phyloP scores from a whole-genome alignment of 140 eudicot genomes.

The Stevia rebaudiana region DNA sequence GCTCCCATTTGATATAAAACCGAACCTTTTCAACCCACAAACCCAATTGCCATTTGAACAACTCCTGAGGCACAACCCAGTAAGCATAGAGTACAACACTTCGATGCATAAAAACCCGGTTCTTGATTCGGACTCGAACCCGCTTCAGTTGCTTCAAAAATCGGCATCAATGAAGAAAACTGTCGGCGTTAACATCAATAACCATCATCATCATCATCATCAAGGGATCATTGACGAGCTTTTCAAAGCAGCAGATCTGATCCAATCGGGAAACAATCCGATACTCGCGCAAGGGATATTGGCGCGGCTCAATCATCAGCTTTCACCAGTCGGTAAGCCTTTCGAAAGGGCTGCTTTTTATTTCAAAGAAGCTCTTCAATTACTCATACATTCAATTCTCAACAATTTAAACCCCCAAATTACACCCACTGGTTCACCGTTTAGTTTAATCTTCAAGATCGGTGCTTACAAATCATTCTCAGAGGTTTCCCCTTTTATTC shows the following conservation, averaged over 20 bases:
- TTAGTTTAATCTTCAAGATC: conserved; percentile 62
- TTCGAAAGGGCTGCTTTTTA: conserved; percentile 76
- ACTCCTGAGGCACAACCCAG: conserved; percentile 43
- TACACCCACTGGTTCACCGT: conserved; percentile 38
- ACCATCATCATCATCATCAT: conserved; percentile 14
- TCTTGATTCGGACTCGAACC: conserved; percentile 44
- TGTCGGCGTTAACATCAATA: conserved; percentile 8
- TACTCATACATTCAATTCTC: conserved; percentile 37
- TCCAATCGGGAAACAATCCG: conserved; percentile 54
- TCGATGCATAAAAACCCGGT: conserved; percentile 36
- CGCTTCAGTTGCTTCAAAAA: conserved; percentile 43
- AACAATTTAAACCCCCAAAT: conserved; percentile 39
- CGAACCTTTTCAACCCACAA: conserved; percentile 46
- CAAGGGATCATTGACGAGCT: conserved; percentile 69
- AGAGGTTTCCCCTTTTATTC: conserved; percentile 70
- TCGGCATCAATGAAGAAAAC: conserved; percentile 36
- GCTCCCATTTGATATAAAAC: conserved; percentile 43
- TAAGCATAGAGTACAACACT: conserved; percentile 34
- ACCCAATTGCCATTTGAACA: conserved; percentile 39
- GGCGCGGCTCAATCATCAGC: conserved; percentile 99
- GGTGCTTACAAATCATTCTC: conserved; percentile 84
- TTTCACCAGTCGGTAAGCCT: conserved; percentile 83
- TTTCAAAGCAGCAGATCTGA: conserved; percentile 63
- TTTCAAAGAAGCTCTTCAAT: conserved; percentile 66
- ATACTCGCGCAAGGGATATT: conserved; percentile 98